These are phyloP conservation scores for Rachicladosporium sp. DNA, from an alignment of 2,329 filamentous ascomycete genomes.

Conservation along the genomic window DNA sequence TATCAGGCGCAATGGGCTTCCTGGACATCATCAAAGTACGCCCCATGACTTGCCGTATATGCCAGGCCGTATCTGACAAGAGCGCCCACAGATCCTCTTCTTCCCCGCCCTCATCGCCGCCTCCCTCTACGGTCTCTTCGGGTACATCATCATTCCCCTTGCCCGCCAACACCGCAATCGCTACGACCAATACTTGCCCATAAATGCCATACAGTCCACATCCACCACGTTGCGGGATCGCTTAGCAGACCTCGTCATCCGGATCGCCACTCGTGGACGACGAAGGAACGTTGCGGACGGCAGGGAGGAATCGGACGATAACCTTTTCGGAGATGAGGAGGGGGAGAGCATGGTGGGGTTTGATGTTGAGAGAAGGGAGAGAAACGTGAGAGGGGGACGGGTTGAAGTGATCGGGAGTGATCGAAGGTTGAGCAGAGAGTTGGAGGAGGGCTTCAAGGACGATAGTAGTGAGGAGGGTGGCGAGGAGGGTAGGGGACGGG, in stretches of 20 bases:
- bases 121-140: constrained; percentile 30
- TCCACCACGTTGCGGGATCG: constrained; percentile 19
- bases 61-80: too few species aligned
- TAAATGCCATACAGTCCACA: constrained; percentile 15
- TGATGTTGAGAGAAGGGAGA: constrained; percentile 23
- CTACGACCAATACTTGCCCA: constrained; percentile 32
- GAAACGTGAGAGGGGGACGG: constrained; percentile 19
- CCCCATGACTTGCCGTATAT: too few species aligned
- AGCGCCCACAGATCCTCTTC: constrained; percentile 26
- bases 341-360: constrained; percentile 37
- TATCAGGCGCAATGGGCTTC: too few species aligned
- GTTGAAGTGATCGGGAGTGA: constrained; percentile 35
- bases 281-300: constrained; percentile 14
- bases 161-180: constrained; percentile 31
- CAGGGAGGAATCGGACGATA: constrained; percentile 13
- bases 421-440: constrained; percentile 61
- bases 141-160: constrained; percentile 31
- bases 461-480: constrained; percentile 52
- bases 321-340: constrained; percentile 32
- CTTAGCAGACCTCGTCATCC: constrained; percentile 25
- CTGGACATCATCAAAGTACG: too few species aligned
- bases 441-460: constrained; percentile 65
- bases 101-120: constrained; percentile 32
- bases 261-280: constrained; percentile 16
- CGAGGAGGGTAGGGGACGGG: constrained; percentile 2